Conservation (phyloP, 2,329 filamentous ascomycete genomes). For the Aureobasidium vineae region DNA sequence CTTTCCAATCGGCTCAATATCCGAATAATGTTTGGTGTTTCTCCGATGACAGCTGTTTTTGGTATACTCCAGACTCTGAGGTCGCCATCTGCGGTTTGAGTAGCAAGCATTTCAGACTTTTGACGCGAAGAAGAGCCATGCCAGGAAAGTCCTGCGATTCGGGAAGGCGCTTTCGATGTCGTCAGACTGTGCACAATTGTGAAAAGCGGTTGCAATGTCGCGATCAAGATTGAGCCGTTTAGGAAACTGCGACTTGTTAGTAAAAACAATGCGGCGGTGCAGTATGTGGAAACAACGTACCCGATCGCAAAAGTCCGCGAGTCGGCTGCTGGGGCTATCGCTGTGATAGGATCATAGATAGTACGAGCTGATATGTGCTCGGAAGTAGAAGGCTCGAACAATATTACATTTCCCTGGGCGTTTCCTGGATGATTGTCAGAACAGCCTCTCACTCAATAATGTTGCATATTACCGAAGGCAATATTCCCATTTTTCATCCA, state of each 20-base stretch:
- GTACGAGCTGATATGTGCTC: constrained; percentile 91
- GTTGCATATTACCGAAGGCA: constrained; percentile 71
- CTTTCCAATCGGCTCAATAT: constrained; percentile 78
- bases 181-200: constrained; percentile 91
- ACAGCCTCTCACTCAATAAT: background rate
- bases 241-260: constrained; percentile 64
- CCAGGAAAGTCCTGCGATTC: constrained; percentile 85
- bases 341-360: constrained; percentile 93
- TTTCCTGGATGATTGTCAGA: constrained; percentile 62
- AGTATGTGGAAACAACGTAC: constrained; percentile 49
- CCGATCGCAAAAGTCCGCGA: constrained; percentile 96
- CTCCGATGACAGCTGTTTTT: constrained; percentile 69
- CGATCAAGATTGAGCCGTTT: constrained; percentile 91
- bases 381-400: constrained; percentile 90
- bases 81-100: constrained; percentile 88
- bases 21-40: constrained; percentile 77
- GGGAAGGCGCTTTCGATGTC: constrained; percentile 78
- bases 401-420: constrained; percentile 83
- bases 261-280: background rate
- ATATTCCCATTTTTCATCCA: constrained; percentile 99
- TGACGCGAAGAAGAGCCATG: constrained; percentile 94
- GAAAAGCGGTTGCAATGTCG: constrained; percentile 84
- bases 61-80: constrained; percentile 95
- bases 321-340: constrained; percentile 82
- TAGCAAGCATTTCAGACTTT: constrained; percentile 96